Evolutionary conservation across 768 basidiomycete genomes (phyloP), one percentile per base, ranked within the genome.

Genomic region (Serendipita sp.): DNA sequence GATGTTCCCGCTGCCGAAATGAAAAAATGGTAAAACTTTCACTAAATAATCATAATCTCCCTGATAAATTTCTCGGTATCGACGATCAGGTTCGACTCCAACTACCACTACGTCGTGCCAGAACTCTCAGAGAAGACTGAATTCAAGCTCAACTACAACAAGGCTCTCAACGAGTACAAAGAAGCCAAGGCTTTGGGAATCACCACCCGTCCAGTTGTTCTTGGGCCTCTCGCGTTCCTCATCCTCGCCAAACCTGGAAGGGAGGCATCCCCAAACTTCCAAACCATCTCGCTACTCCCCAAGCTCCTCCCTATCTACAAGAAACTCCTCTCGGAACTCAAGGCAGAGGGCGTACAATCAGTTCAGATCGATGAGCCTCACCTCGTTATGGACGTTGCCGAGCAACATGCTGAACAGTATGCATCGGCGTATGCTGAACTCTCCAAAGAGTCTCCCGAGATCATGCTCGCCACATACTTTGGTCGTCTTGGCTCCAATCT

Each of bases 91-190:
- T 95, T 93, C 74, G 92, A 96, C 77, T 93, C 91, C 62, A 97
- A 96, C 83, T 98, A 96, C 80, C 94, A 98, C 80, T 94, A 86
- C 72, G 93, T 98, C 75, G 96, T 98, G 66, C 94, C 94, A 64
- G 96, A 96, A 77, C 83, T 96, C 75, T 89, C 89, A 6, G 87
- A 90, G 63, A 78, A 82, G 70, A 88, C 86, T 34, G 85, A 95
- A 68, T 97, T 98, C 84, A 92, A 95, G 77, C 80, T 99, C 73
- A 83, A 87, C 78, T 86, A 85, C 78, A 95, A 95, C 87, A 96
- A 97, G 81, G 84, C 88, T 53, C 83, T 98, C 66, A 85, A 86
- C 70, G 91, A 96, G 74, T 98, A 83, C 80, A 84, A 87, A 68
- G 96, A 99, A 79, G 96, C 96, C 64, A 86, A 95, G 79, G 87